Conservation (phyloP, 2,329 filamentous ascomycete genomes). For the Akanthomyces dipterigenus region DNA sequence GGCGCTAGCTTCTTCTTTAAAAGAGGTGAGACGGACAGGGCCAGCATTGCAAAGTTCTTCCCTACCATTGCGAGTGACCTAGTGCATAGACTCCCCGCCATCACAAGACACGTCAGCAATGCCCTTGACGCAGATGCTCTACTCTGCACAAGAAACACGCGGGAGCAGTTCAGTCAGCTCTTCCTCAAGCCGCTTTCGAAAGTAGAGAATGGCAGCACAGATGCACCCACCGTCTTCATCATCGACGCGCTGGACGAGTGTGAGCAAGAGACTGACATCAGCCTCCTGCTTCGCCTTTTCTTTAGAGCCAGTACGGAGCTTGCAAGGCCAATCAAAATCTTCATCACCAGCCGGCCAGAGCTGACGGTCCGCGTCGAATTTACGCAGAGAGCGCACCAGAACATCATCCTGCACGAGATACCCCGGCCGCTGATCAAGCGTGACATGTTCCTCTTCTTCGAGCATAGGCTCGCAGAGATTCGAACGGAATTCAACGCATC, state of each 20-base stretch:
- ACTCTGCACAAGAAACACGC: background rate
- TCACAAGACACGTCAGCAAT: background rate
- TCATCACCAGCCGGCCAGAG: slow-evolving; percentile 38
- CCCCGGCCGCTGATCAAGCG: slow-evolving; percentile 21
- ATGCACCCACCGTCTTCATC: background rate
- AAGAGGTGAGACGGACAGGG: slow-evolving; percentile 29
- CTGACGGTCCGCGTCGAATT: slow-evolving; percentile 32
- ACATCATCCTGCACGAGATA: slow-evolving; percentile 32
- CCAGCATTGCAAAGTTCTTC: slow-evolving; percentile 29
- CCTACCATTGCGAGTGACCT: slow-evolving; percentile 31
- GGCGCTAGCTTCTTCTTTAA: slow-evolving; percentile 20
- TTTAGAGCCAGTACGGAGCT: slow-evolving; percentile 9
- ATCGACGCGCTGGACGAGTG: slow-evolving; percentile 11
- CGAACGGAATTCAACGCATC: slow-evolving; percentile 17
- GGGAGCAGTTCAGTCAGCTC: background rate
- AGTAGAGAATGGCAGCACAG: slow-evolving; percentile 13
- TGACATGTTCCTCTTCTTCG: slow-evolving; percentile 31
- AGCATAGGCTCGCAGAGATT: slow-evolving; percentile 24
- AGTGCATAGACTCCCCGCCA: slow-evolving; percentile 19
- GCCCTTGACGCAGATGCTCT: background rate
- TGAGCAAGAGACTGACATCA: background rate
- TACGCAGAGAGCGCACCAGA: slow-evolving; percentile 22
- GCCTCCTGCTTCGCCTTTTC: slow-evolving; percentile 1
- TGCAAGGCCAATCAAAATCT: slow-evolving; percentile 24
- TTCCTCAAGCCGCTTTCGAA: background rate